Evolutionary conservation across 2,329 filamentous ascomycete genomes (phyloP).

Genomic region (Curvularia sp.): DNA sequence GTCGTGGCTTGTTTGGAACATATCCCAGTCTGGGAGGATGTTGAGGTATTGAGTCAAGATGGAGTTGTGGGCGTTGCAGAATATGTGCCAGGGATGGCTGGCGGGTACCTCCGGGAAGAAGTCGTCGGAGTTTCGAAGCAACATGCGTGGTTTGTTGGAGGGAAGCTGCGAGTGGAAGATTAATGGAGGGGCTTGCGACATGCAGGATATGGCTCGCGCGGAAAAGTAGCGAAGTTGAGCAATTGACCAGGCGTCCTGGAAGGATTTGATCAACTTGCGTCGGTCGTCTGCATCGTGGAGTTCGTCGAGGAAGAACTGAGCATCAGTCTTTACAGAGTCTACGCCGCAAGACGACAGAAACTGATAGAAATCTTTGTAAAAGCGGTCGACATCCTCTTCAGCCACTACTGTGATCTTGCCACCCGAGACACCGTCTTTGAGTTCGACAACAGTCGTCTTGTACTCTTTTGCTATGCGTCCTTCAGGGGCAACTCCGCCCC

Average conservation of each 20-base stretch:
- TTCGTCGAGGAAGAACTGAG: constrained; percentile 86
- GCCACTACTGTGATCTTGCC: constrained; percentile 76
- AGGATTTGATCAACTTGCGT: constrained; percentile 73
- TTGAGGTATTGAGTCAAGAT: constrained; percentile 86
- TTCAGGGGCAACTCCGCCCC: constrained; percentile 82
- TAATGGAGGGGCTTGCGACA: constrained; percentile 87
- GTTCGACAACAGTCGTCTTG: constrained; percentile 69
- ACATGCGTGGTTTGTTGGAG: constrained; percentile 73
- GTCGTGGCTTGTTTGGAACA: constrained; percentile 72
- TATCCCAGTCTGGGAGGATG: constrained; percentile 82
- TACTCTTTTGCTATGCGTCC: constrained; percentile 79
- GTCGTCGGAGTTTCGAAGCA: constrained; percentile 87
- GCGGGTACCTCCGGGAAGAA: constrained; percentile 85
- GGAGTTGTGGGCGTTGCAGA: constrained; percentile 88
- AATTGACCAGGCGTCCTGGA: constrained; percentile 86
- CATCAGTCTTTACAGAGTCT: constrained; percentile 91
- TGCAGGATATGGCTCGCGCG: constrained; percentile 84
- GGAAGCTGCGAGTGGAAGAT: constrained; percentile 85
- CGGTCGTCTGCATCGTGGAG: constrained; percentile 72
- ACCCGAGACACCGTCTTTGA: constrained; percentile 63
- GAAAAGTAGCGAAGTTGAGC: constrained; percentile 79
- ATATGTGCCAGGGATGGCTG: constrained; percentile 94
- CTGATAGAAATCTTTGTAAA: constrained; percentile 91
- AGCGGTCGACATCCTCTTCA: constrained; percentile 72
- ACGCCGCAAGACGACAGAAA: constrained; percentile 79